A percentile compares a stretch with the other conserved stretches of the same genome.
phyloP scores from a whole-genome alignment of 768 basidiomycete genomes.

The Asterophora parasitica region DNA sequence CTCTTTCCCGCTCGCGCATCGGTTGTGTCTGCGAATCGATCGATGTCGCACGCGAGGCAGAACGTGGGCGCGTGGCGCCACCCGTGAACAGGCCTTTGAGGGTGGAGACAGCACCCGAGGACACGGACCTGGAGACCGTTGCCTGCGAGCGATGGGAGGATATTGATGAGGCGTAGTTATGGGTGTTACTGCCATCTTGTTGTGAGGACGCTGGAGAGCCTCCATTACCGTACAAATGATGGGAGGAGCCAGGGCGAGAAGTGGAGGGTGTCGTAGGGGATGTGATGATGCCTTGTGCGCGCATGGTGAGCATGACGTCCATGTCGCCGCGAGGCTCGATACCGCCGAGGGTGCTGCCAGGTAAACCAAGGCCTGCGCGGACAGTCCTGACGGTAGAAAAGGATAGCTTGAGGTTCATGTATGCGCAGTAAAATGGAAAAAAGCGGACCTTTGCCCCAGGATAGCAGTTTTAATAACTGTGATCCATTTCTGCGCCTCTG shows the following conservation, averaged over 20 bases:
- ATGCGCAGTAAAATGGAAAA: background rate
- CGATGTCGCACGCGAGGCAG: conserved; percentile 47
- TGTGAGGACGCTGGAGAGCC: conserved; percentile 23
- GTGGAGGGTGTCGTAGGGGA: conserved; percentile 24
- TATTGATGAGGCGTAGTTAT: conserved; percentile 43
- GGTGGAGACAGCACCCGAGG: conserved; percentile 45
- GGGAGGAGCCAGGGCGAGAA: background rate
- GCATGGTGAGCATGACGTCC: conserved; percentile 81
- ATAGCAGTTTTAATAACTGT: conserved; percentile 67
- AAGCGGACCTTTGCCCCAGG: conserved; percentile 57
- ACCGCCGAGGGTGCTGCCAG: conserved; percentile 34
- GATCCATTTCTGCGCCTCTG: conserved; percentile 74
- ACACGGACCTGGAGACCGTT: conserved; percentile 33
- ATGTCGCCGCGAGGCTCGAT: conserved; percentile 74
- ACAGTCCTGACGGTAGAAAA: conserved; percentile 42
- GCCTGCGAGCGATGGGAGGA: conserved; percentile 41
- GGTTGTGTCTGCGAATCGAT: conserved; percentile 24
- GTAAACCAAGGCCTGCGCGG: conserved; percentile 58
- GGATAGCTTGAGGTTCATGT: background rate
- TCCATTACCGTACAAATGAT: conserved; percentile 17
- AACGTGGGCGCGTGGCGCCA: conserved; percentile 44
- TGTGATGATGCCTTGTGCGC: conserved; percentile 55
- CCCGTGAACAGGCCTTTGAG: conserved; percentile 54
- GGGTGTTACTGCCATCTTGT: conserved; percentile 15
- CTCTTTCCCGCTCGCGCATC: conserved; percentile 26